Conservation (phyloP, 805 yeast species). For the Yueomyces sinensis region DNA sequence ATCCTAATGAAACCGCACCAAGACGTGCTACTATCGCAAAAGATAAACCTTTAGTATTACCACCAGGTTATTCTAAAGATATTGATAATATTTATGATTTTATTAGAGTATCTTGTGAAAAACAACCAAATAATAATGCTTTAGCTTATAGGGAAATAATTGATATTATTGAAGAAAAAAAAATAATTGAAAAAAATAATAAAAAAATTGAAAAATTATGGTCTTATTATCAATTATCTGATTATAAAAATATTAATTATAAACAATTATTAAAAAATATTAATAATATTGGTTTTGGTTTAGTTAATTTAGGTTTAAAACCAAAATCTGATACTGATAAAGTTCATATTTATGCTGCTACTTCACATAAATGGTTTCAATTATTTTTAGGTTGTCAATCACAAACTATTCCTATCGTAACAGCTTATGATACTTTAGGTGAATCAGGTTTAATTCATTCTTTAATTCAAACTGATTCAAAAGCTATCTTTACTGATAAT, state of each 20-base stretch:
- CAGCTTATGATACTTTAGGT: slow-evolving; percentile 96
- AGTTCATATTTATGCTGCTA: slow-evolving; percentile 76
- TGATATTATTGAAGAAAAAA: slow-evolving; percentile 65
- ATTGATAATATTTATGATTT: slow-evolving; percentile 62
- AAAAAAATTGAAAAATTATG: slow-evolving; percentile 74
- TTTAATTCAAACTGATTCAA: slow-evolving; percentile 65
- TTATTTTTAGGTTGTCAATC: slow-evolving; percentile 65
- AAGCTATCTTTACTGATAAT: slow-evolving; percentile 76
- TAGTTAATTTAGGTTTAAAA: slow-evolving; percentile 54
- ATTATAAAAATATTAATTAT: slow-evolving; percentile 55
- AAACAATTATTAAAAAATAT: slow-evolving; percentile 38
- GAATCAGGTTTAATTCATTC: slow-evolving; percentile 82
- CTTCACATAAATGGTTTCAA: slow-evolving; percentile 90
- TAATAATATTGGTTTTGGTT: slow-evolving; percentile 56
- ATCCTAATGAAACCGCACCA: slow-evolving; percentile 71
- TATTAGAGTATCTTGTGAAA: slow-evolving; percentile 44
- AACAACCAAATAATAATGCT: slow-evolving; percentile 38
- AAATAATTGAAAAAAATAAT: slow-evolving; percentile 73
- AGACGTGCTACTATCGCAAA: slow-evolving; percentile 45
- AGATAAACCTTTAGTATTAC: slow-evolving; percentile 36
- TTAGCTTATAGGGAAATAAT: slow-evolving; percentile 71
- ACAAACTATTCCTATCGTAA: slow-evolving; percentile 75
- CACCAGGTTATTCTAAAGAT: too few species aligned
- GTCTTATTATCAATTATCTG: slow-evolving; percentile 68
- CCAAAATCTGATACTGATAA: slow-evolving; percentile 45